Evolutionary conservation across 495 filamentous ascomycete species (phyloP), one percentile per base, ranked within the genome.

Genomic region (Immersiella caudata): DNA sequence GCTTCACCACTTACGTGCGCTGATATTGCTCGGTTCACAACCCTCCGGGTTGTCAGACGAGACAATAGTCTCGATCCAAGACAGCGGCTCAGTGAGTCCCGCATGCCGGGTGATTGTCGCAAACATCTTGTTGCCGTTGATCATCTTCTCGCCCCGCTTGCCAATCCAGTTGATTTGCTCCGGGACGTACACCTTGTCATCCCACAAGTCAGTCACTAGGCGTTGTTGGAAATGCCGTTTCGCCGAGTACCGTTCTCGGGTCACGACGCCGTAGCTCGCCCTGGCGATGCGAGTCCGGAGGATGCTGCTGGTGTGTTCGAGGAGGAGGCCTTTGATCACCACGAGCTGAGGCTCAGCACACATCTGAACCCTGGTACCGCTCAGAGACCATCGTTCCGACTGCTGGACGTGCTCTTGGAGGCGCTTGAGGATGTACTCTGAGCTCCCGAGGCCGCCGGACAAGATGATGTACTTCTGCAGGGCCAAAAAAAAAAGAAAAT

Each of bases 201-300:
- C 61, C 9, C 46, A 54, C 6, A 27, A 18, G 12, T 64, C 61
- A 21, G 21, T 22, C 2, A 49, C 33, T n/a, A 20, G 24, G 49
- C 7, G 11, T 5, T 26, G 61, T 8, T 55, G 0, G 49, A 64
- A 64, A 27, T 64, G 61, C 14, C 49, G 20, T 25, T 52, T 64
- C 2, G 40, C 8, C 25, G 61, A 64, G 27, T 64, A 64, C 2
- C 46, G 61, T 18, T 64, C 49, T 9, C 46, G 22, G 46, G 22
- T 26, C 4, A 64, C 61, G 11, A 64, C 61, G n/a, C 61, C 61
- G 7, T 64, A 64, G 61, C 61, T 64, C 12, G 61, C 61, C 24
- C 61, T n/a, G 24, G 61, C 61, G 12, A 64, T 64, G 22, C 61
- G 61, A 4, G 61, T 64, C 61, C 61, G 61, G 20, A 64, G 46